Evolutionary conservation across 108 stramenopile species (phyloP).

Genomic region (Pseudonitzschia pungens): DNA sequence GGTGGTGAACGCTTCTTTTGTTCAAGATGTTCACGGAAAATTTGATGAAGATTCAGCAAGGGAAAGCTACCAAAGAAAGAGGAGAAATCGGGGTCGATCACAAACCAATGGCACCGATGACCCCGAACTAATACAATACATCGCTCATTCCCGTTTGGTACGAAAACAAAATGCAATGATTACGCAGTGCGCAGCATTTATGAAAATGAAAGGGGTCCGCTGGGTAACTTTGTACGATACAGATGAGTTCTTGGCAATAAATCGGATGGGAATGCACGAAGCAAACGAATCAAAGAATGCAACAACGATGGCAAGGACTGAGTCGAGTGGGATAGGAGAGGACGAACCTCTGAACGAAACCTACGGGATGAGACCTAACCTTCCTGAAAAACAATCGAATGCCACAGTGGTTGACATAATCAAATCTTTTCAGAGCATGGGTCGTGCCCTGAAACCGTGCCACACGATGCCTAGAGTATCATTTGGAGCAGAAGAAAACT

Average conservation of each 20-base stretch:
- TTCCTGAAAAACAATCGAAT: not conserved
- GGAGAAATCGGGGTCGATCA: not conserved
- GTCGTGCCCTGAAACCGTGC: conserved; percentile 11
- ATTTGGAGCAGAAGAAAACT: conserved; percentile 40
- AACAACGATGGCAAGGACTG: not conserved
- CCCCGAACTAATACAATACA: not conserved
- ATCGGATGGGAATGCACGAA: conserved; percentile 15
- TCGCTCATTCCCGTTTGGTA: conserved; percentile 22
- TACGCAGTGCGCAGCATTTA: conserved; percentile 19
- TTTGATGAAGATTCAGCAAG: conserved; percentile 1
- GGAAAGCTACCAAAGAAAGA: not conserved
- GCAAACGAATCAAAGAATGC: not conserved
- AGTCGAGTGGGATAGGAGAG: not conserved
- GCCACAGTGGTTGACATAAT: conserved; percentile 28
- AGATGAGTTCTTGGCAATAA: conserved; percentile 52
- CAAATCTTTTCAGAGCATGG: not conserved
- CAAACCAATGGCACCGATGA: not conserved
- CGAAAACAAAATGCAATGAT: conserved; percentile 22
- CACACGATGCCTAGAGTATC: conserved; percentile 33
- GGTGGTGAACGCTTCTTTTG: conserved; percentile 20
- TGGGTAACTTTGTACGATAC: conserved; percentile 49
- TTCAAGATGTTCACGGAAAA: conserved; percentile 9
- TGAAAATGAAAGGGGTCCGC: conserved; percentile 19
- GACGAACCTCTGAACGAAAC: not conserved
- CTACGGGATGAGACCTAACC: not conserved